Evolutionary conservation across 192 early-diverging fungal genomes (phyloP).

Genomic region (Chytriomyces hyalinus): DNA sequence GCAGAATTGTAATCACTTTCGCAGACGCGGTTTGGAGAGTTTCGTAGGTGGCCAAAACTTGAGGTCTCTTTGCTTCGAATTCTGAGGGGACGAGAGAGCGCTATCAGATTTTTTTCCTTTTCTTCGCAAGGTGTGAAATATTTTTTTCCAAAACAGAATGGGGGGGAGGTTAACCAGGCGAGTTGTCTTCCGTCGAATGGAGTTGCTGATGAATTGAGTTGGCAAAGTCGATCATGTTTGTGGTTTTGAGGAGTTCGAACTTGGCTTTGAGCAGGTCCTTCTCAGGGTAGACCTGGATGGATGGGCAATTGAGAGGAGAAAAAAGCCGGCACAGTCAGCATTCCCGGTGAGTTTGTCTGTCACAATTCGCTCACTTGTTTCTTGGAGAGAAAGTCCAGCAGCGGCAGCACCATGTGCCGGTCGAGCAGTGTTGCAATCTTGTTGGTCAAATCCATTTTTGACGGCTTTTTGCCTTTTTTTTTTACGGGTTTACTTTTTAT

Average conservation of each 20-base stretch:
- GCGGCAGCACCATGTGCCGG: constrained; percentile 89
- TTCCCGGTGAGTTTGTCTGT: not conserved
- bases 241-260: constrained; percentile 83
- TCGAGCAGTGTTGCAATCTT: constrained; percentile 63
- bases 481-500: not conserved
- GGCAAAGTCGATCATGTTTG: constrained; percentile 95
- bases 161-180: constrained; percentile 63
- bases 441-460: constrained; percentile 38
- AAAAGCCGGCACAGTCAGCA: not conserved
- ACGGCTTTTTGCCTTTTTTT: not conserved
- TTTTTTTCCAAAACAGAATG: constrained; percentile 9
- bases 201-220: constrained; percentile 83
- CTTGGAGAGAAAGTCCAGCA: constrained; percentile 85
- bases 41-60: constrained; percentile 76
- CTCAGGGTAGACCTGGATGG: constrained; percentile 72
- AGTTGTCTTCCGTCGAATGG: constrained; percentile 73
- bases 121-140: not conserved
- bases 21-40: constrained; percentile 75
- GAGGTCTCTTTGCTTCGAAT: constrained; percentile 75
- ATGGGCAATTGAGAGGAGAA: constrained; percentile 4
- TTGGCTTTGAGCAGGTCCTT: constrained; percentile 83
- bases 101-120: constrained; percentile 2
- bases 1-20: constrained; percentile 86
- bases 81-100: constrained; percentile 19
- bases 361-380: constrained; percentile 61